These are phyloP conservation scores for Fusarium sp. DNA, from an alignment of 2,329 filamentous ascomycete species.

Conservation along the genomic window DNA sequence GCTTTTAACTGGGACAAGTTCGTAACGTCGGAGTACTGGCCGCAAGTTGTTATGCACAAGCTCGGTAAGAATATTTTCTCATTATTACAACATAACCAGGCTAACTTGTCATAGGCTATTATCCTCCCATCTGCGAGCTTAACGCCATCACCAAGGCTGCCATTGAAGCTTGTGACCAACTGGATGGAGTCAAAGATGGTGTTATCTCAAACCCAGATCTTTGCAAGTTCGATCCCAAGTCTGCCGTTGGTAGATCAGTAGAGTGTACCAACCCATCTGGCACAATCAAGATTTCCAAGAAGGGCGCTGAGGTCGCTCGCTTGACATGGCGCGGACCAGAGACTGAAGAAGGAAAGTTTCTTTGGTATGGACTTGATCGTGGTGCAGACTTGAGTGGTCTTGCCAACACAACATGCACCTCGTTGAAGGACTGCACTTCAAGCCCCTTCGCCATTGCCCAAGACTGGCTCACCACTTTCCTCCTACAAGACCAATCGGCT, in stretches of 20 bases:
- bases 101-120: constrained; percentile 4
- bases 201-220: constrained; percentile 31
- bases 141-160: constrained; percentile 50
- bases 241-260: constrained; percentile 25
- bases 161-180: constrained; percentile 47
- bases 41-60: constrained; percentile 39
- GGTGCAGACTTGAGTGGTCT: not conserved
- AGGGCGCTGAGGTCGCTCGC: constrained; percentile 7
- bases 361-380: constrained; percentile 27
- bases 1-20: constrained; percentile 55
- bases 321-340: constrained; percentile 21
- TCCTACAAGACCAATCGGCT: not conserved
- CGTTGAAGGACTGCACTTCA: not conserved
- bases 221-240: constrained; percentile 40
- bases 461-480: constrained; percentile 15
- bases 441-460: constrained; percentile 9
- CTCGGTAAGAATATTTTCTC: not conserved
- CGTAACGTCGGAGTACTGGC: constrained; percentile 35
- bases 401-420: constrained; percentile 20
- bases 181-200: constrained; percentile 43
- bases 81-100: rapidly evolving
- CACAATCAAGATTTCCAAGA: not conserved
- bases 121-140: constrained; percentile 52
- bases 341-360: constrained; percentile 15
- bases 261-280: constrained; percentile 16